Percentiles rank a stretch among this genome's conserved stretches.
These are phyloP conservation scores for Fagopyrum homotropicum DNA, from an alignment of 148 eudicot species.

Conservation along the genomic window DNA sequence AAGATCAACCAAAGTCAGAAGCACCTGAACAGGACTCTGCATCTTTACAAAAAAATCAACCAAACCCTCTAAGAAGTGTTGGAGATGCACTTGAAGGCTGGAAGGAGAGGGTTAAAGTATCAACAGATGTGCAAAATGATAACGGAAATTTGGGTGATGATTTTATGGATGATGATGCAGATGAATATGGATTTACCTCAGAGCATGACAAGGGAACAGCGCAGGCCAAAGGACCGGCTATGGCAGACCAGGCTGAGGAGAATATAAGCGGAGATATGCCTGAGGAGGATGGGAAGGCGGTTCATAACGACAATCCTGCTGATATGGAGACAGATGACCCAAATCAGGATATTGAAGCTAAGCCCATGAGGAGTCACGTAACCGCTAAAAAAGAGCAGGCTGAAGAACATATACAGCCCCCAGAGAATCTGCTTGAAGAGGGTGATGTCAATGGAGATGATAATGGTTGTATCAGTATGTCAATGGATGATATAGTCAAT, in stretches of 20 bases:
- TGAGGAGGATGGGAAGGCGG: constrained; percentile 33
- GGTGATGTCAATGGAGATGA: constrained; percentile 18
- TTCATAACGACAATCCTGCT: constrained; percentile 25
- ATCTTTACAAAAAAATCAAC: constrained; percentile 48
- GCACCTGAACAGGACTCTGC: constrained; percentile 43
- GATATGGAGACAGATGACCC: constrained; percentile 33
- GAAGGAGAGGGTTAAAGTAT: constrained; percentile 90
- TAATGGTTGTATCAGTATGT: constrained; percentile 14
- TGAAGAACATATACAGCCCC: constrained; percentile 26
- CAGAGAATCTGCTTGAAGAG: constrained; percentile 27
- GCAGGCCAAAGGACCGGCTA: constrained; percentile 86
- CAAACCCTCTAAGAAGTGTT: constrained; percentile 70
- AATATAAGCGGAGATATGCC: constrained; percentile 38
- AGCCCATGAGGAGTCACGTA: constrained; percentile 25
- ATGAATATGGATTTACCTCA: constrained; percentile 72
- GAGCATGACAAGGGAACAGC: constrained; percentile 70
- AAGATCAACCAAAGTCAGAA: constrained; percentile 39
- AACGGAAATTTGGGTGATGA: constrained; percentile 40
- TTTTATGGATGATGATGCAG: constrained; percentile 49
- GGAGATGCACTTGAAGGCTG: constrained; percentile 95
- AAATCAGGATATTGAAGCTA: constrained; percentile 31
- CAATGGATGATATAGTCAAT: constrained; percentile 53
- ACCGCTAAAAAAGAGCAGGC: constrained; percentile 22
- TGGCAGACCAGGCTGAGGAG: constrained; percentile 67
- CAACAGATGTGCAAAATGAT: constrained; percentile 49